Evolutionary conservation across 2,329 filamentous ascomycete genomes (phyloP), one percentile per base, ranked within the genome.

Genomic region (Cladosporium sp.): DNA sequence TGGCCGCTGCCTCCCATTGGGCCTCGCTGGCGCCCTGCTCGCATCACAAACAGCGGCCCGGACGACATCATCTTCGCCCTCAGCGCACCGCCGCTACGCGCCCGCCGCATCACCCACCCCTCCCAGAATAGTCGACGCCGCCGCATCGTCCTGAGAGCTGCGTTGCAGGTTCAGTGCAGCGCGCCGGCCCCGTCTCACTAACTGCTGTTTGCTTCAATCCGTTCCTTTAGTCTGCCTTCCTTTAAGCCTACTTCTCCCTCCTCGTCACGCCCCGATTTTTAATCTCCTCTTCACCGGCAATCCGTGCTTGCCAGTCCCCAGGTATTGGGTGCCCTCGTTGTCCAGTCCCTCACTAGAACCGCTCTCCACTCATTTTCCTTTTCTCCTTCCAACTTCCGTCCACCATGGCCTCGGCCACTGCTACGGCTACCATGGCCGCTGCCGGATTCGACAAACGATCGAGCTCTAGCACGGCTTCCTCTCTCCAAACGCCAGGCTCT

Each of bases 401-500:
- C 22, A 43, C 19, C 40, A 50, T 50, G 48, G 40, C 48, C 31
- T 50, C 48, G n/a, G 48, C 48, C 34, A 50, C 48, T 43, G 48
- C 48, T 40, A 66, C 64, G 28, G 65, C 67, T 35, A 64, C 63
- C 16, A 65, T 65, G 61, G 64, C 66, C 22, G 66, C 67, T 31
- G 63, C 65, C 42, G 66, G 63, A 35, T 63, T 66, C 55, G 59
- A 68, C 51, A 76, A 75, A 64, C 69, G 71, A 52, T 57, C 70
- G 54, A 66, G 69, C 34, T 56, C 58, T 19, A 41, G 19, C 50
- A 53, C 57, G 11, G 59, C 56, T 10, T 38, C 34, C 59, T 63
- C 60, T 35, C 67, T 77, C 56, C 74, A 75, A 63, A 77, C 78
- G 54, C 84, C 83, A 61, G 77, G 82, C 54, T 82, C 82, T 58